Base-by-base conservation (phyloP, 2,329 filamentous ascomycete species). In the Fusarium nanum region DNA sequence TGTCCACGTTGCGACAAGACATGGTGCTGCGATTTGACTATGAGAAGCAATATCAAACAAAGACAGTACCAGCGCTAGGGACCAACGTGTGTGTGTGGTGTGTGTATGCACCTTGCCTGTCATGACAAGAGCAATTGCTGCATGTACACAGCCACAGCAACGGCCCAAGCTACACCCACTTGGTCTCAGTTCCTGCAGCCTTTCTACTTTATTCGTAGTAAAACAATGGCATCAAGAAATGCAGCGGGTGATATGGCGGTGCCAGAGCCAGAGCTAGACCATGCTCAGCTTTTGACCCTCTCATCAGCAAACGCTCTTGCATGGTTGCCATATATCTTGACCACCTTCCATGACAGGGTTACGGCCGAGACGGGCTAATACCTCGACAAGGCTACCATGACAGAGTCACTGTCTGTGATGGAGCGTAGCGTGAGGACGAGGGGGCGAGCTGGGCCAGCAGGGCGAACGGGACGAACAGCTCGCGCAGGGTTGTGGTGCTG, bases 311-410 rank as follows among this genome's bases (percentile, higher is more conserved):
- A 66, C 47, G 37, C 30, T 66, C 42, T 48, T 66, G 54, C 54
- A 41, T 47, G 61, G 49, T 66, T 54, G 47, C 47, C 42, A 45
- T 66, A 45, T 66, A 66, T 30, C 64, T 73, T 73, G 56, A 67
- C 59, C 73, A 75, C 69, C 73, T 75, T 75, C 73, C 73, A 64
- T 74, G 73, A 71, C 73, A 75, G 67, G 73, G 73, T 74, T 74
- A 75, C 62, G 67, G 70, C 71, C 61, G 60, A 67, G 73, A 75
- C 71, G 72, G 73, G 67, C 67, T 70, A 63, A 56, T 68, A 71
- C 61, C 70, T 61, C 68, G 66, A 72, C 72, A 70, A 73, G 71
- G 71, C 71, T 72, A 73, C 71, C 71, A 72, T 71, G 65, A 34
- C 64, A 62, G 70, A 68, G 68, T 54, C 65, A 44, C 20, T 61